Conservation (phyloP, 371 early-diverging fungal species). For the Syncephalis plumigaleata region DNA sequence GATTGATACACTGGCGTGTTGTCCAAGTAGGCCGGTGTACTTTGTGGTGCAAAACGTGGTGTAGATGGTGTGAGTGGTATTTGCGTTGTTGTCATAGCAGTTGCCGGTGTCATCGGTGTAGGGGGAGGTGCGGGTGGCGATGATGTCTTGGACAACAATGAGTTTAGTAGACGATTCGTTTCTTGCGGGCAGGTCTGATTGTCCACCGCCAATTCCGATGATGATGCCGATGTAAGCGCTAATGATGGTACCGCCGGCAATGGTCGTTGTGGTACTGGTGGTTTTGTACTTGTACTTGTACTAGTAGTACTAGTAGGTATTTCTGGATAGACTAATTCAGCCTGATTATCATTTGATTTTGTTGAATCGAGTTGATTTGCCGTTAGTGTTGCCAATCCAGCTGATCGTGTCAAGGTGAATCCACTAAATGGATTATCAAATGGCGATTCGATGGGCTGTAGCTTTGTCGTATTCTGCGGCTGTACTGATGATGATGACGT, state of each 20-base stretch:
- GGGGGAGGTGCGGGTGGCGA: slow-evolving; percentile 11
- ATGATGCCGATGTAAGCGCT: slow-evolving; percentile 8
- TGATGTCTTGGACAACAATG: slow-evolving; percentile 13
- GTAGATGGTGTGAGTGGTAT: not conserved
- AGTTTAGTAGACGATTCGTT: slow-evolving; percentile 7
- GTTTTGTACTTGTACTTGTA: slow-evolving; percentile 2
- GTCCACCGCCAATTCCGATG: slow-evolving; percentile 6
- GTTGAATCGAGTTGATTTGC: too few species aligned
- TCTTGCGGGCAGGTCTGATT: not conserved
- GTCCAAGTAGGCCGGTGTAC: not conserved
- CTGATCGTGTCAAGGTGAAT: slow-evolving; percentile 18
- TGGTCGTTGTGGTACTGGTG: slow-evolving; percentile 7
- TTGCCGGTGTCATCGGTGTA: not conserved
- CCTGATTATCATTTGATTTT: too few species aligned
- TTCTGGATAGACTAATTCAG: too few species aligned
- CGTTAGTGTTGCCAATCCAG: not conserved
- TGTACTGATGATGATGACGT: not conserved
- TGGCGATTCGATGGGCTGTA: slow-evolving; percentile 9
- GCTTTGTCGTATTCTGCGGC: not conserved
- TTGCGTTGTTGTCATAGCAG: not conserved
- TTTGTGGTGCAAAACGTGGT: not conserved
- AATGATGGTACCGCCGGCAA: slow-evolving; percentile 6
- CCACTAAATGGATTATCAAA: slow-evolving; percentile 42
- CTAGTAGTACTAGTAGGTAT: too few species aligned
- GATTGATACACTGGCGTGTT: slow-evolving; percentile 9